Evolutionary conservation across 441 rosid species (phyloP), one percentile per base, ranked within the genome.

Genomic region (Raphanus hybrid): DNA sequence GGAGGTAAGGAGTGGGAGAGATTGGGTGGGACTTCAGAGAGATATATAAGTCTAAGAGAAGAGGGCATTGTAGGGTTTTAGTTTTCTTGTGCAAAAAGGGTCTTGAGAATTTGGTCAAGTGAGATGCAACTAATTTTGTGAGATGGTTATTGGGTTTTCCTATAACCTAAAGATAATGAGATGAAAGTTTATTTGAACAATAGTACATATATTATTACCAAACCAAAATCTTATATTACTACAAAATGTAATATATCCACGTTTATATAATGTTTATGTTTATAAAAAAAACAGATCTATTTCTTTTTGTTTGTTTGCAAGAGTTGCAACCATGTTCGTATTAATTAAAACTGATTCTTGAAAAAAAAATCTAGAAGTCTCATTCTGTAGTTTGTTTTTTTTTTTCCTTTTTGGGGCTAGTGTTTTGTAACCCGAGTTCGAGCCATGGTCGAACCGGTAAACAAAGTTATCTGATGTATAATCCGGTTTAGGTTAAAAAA

Each of bases 71-170:
- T 52, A 74, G 27, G 20, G 48, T 62, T 87, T 75, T 83, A 80
- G 86, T 79, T 73, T 79, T 82, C 82, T 74, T 79, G 82, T 52
- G 71, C 72, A 29, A 79, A 41, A 76, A 77, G 77, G 39, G 64
- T 74, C 83, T 57, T 58, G 6, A 27, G 45, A 85, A 64, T 67
- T 74, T 74, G 78, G 97, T 89, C 97, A 86, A 94, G 75, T 84
- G 90, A 77, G 95, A 89, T 91, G 88, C 96, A 94, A 88, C 98
- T 85, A 91, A 84, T 75, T 71, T 63, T 82, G 84, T 84, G 82
- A 84, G 88, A 77, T 71, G 92, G 95, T 91, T 85, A 95, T 89
- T 94, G 94, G 85, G 90, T 71, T 34, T 69, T 77, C 84, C 61
- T 61, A 43, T 80, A 75, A 87, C 90, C 84, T 58, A 55, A 70